A percentile compares a stretch with the other conserved stretches of the same genome.
Evolutionary conservation across 305 asterid species (phyloP).

Genomic region (Ilex paraguariensis): DNA sequence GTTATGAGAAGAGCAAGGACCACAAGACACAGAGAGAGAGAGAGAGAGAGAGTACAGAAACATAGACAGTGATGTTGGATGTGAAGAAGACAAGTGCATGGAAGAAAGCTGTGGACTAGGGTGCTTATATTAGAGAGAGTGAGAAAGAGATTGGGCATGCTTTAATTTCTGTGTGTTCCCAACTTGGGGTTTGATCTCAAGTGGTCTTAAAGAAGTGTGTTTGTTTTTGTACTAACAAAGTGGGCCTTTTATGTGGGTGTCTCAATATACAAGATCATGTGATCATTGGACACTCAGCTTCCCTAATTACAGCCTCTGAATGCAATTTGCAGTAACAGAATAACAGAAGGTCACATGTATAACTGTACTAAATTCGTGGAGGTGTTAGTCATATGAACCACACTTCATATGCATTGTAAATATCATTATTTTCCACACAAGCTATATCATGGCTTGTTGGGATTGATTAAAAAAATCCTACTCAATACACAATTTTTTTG

Average conservation of each 20-base stretch:
- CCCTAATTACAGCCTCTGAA: slow-evolving; percentile 2
- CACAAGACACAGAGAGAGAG: slow-evolving; percentile 18
- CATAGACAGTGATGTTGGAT: slow-evolving; percentile 51
- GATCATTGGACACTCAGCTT: slow-evolving; percentile 41
- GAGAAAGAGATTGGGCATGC: background rate
- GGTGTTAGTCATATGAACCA: slow-evolving; percentile 2
- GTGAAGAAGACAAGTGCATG: slow-evolving; percentile 48
- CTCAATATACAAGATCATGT: slow-evolving; percentile 60
- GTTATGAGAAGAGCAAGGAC: slow-evolving; percentile 42
- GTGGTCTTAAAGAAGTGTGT: slow-evolving; percentile 23
- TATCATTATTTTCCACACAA: too few species aligned
- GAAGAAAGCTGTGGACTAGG: slow-evolving; percentile 22
- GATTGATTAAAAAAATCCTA: background rate
- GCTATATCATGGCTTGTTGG: too few species aligned
- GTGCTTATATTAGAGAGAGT: slow-evolving; percentile 18
- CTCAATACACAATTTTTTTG: too few species aligned
- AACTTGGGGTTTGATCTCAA: slow-evolving; percentile 28
- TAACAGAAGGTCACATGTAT: background rate
- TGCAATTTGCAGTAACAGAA: slow-evolving; percentile 3
- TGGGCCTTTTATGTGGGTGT: slow-evolving; percentile 59
- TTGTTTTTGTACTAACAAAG: slow-evolving; percentile 40
- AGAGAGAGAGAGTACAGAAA: slow-evolving; percentile 21
- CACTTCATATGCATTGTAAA: background rate
- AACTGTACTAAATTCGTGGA: background rate
- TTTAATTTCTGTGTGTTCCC: slow-evolving; percentile 13